These are phyloP conservation scores for Endotrypanum monterogeii DNA, from an alignment of 208 protist species.

Conservation along the genomic window DNA sequence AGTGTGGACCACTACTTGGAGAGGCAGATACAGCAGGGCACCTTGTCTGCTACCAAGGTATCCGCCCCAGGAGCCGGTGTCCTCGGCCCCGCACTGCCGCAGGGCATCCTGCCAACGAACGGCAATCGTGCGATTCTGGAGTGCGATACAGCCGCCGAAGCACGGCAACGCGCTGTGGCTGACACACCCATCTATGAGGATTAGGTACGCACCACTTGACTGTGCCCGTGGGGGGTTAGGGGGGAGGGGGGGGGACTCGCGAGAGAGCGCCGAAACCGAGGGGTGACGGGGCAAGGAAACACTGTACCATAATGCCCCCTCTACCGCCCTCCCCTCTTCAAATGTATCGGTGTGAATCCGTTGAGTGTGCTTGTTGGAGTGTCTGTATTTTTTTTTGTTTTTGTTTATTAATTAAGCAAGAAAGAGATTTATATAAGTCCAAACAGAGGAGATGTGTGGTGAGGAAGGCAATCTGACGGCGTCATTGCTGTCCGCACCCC, in stretches of 20 bases:
- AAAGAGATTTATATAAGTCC: too few species aligned
- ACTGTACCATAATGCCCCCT: background rate
- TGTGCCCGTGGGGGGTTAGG: constrained; percentile 4
- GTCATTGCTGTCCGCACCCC: too few species aligned
- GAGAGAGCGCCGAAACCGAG: too few species aligned
- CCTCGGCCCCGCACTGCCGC: background rate
- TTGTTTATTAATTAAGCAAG: background rate
- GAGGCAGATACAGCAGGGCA: constrained; percentile 47
- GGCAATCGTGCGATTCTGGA: background rate
- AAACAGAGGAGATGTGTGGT: too few species aligned
- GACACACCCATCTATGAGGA: constrained; percentile 58
- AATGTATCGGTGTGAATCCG: constrained; percentile 1
- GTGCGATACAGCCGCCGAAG: constrained; percentile 10
- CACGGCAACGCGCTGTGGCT: constrained; percentile 29
- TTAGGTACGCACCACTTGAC: constrained; percentile 5
- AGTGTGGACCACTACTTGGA: constrained; percentile 81
- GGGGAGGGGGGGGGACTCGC: background rate
- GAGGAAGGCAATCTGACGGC: too few species aligned
- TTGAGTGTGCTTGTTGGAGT: background rate
- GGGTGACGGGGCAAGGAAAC: too few species aligned
- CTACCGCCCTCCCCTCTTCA: background rate
- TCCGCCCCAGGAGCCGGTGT: background rate
- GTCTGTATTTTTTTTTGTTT: background rate
- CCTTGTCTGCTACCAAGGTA: background rate
- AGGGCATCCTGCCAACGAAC: background rate